Evolutionary conservation across 176 grass and related monocot species (phyloP).

Genomic region (Bothriochloa decipiens): DNA sequence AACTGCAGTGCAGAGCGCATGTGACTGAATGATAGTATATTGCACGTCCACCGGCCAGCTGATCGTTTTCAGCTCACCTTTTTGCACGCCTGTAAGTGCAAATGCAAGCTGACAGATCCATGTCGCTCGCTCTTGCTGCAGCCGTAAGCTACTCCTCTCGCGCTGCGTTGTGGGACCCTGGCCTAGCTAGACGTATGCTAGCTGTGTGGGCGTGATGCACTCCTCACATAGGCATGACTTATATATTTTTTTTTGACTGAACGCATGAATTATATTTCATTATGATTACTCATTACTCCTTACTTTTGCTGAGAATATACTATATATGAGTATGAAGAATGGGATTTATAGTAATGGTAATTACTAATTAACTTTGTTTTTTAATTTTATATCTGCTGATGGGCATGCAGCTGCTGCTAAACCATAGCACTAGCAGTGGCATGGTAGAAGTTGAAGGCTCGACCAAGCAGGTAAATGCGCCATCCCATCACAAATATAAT

Average conservation of each 20-base stretch:
- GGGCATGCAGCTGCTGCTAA: neutral
- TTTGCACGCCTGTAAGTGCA: constrained; percentile 61
- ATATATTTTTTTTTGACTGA: no score
- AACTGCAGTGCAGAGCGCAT: no score
- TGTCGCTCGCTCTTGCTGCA: neutral
- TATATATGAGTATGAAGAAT: no score
- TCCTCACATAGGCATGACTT: neutral
- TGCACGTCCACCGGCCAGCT: neutral
- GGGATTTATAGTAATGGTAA: neutral
- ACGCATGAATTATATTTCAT: no score
- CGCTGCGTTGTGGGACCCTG: constrained; percentile 33
- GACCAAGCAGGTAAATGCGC: neutral
- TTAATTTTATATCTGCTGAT: neutral
- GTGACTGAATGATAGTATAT: constrained; percentile 24
- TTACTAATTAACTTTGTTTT: neutral
- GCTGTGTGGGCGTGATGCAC: neutral
- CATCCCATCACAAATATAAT: neutral
- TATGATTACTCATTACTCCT: neutral
- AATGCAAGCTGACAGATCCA: neutral
- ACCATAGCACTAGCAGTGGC: neutral
- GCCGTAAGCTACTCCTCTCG: neutral
- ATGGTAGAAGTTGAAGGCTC: neutral
- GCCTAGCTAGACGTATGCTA: neutral
- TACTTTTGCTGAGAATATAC: no score
- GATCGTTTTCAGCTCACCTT: constrained; percentile 21